Conservation (phyloP, 345 rosid species). For the Brassica nigra region DNA sequence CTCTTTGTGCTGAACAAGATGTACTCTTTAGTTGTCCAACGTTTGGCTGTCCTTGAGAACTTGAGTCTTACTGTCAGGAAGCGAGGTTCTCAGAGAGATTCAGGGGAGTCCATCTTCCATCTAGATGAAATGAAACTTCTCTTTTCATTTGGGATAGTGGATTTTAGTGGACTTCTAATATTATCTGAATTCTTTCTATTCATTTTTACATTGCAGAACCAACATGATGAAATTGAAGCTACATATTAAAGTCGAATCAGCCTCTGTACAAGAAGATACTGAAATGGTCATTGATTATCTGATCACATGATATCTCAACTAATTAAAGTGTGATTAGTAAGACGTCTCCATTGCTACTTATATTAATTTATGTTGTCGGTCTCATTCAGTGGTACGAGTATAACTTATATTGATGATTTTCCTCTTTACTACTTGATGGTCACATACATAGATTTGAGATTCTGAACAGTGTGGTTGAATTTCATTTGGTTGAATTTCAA, state of each 20-base stretch:
- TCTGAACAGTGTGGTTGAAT: conserved; percentile 73
- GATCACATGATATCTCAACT: not conserved
- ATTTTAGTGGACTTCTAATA: not conserved
- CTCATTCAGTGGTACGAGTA: not conserved
- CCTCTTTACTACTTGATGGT: not conserved
- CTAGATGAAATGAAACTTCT: not conserved
- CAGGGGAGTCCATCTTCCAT: conserved; percentile 51
- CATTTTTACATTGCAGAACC: conserved; percentile 45
- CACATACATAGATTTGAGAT: conserved; percentile 69
- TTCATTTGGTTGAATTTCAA: conserved; percentile 36
- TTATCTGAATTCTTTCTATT: too few relatives aligned
- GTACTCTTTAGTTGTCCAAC: conserved; percentile 73
- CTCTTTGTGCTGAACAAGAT: conserved; percentile 49
- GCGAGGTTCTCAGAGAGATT: conserved; percentile 87
- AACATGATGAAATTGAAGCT: conserved; percentile 47
- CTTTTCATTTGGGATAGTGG: not conserved
- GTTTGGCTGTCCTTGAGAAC: conserved; percentile 68
- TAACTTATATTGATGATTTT: not conserved
- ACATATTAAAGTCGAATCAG: conserved; percentile 53
- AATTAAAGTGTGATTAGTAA: not conserved
- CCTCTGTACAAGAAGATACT: conserved; percentile 77
- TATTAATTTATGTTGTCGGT: too few relatives aligned
- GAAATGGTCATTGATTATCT: not conserved
- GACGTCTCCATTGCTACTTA: too few relatives aligned
- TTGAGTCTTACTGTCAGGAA: conserved; percentile 63